Conservation (phyloP, 805 yeast genomes). For the Tanozyma kutaoensis region DNA sequence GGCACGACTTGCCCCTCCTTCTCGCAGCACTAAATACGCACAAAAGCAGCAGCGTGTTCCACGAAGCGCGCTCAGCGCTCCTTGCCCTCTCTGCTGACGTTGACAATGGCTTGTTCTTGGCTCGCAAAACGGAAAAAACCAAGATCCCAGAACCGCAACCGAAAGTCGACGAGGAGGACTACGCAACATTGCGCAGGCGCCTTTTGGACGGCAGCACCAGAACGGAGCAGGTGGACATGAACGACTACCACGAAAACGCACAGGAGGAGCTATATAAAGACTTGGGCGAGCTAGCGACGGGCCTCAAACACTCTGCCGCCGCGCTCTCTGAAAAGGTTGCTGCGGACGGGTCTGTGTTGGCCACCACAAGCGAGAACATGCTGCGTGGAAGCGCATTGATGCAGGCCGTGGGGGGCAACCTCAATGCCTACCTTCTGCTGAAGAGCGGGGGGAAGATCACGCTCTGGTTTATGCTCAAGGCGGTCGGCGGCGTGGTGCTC, state of each 20-base stretch:
- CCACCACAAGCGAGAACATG: conserved; percentile 21
- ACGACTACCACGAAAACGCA: conserved; percentile 25
- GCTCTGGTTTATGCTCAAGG: conserved; percentile 22
- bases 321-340: conserved; percentile 21
- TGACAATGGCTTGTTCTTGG: conserved; percentile 1
- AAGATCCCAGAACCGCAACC: neutral
- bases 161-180: conserved; percentile 2
- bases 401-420: conserved; percentile 17
- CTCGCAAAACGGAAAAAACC: neutral
- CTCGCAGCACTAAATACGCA: conserved; percentile 3
- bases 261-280: conserved; percentile 39
- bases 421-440: conserved; percentile 21
- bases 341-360: conserved; percentile 20
- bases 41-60: conserved; percentile 2
- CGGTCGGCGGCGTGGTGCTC: conserved; percentile 10
- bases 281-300: conserved; percentile 31
- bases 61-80: conserved; percentile 1
- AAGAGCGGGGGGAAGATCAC: conserved; percentile 28
- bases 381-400: conserved; percentile 12
- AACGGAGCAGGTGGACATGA: conserved; percentile 6
- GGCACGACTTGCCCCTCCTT: conserved; percentile 7
- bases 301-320: conserved; percentile 34
- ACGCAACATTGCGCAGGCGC: conserved; percentile 5
- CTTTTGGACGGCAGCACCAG: conserved; percentile 5
- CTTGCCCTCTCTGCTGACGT: conserved; percentile 3